Evolutionary conservation across 108 stramenopile species (phyloP).

Genomic region (Cyclotella baltica): DNA sequence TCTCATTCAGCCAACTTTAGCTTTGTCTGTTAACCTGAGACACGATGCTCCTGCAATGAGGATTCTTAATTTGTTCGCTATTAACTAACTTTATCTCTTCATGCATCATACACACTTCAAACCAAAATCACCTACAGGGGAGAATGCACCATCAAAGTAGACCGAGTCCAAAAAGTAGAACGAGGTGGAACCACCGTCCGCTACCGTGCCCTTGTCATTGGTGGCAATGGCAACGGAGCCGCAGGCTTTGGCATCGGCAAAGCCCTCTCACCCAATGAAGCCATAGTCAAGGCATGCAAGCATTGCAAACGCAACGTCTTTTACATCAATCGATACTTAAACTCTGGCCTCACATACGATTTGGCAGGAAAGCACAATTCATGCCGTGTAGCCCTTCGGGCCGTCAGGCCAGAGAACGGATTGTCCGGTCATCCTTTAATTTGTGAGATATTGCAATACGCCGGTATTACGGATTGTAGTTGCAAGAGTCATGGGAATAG

Average conservation of each 20-base stretch:
- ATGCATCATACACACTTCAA: too few species aligned
- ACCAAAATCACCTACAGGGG: conserved; percentile 65
- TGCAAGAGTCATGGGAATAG: conserved; percentile 88
- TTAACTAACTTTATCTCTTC: too few species aligned
- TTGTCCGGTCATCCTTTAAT: conserved; percentile 78
- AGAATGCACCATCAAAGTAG: conserved; percentile 82
- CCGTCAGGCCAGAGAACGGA: conserved; percentile 71
- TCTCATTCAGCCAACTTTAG: too few species aligned
- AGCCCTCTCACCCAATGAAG: conserved; percentile 84
- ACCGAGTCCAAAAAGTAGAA: conserved; percentile 90
- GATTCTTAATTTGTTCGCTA: too few species aligned
- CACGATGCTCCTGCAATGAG: too few species aligned
- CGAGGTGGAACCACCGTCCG: conserved; percentile 91
- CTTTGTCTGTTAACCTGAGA: too few species aligned
- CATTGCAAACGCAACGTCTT: conserved; percentile 87
- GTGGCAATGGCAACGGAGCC: conserved; percentile 95
- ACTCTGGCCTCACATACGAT: conserved; percentile 74
- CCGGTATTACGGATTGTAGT: conserved; percentile 86
- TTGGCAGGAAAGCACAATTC: conserved; percentile 91
- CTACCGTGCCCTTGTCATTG: conserved; percentile 91
- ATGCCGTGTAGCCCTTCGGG: conserved; percentile 79
- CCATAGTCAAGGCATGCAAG: conserved; percentile 77
- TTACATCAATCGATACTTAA: conserved; percentile 90
- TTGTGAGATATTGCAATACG: conserved; percentile 77
- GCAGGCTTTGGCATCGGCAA: conserved; percentile 97